Conservation (phyloP, 768 basidiomycete genomes). For the Pulveroboletus sp. region DNA sequence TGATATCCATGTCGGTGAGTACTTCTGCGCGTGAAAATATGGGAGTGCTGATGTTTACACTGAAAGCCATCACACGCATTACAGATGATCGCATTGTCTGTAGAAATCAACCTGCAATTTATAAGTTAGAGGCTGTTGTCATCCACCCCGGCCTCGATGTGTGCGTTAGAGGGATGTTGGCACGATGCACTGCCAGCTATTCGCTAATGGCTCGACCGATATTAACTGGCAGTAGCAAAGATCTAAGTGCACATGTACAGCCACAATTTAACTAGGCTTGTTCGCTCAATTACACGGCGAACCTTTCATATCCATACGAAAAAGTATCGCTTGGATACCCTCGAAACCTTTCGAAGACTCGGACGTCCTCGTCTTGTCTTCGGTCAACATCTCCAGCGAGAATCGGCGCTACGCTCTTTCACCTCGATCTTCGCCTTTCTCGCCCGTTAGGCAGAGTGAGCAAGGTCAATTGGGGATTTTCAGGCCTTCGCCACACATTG, state of each 20-base stretch:
- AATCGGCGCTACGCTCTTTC: constrained; percentile 19
- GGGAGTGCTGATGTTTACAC: too few species aligned
- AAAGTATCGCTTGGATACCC: constrained; percentile 24
- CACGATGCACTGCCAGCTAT: too few species aligned
- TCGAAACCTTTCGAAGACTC: constrained; percentile 23
- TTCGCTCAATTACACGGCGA: constrained; percentile 7
- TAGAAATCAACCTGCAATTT: too few species aligned
- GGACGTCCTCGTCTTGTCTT: constrained; percentile 27
- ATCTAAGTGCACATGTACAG: neutral
- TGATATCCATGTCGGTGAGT: too few species aligned
- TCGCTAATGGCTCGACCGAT: too few species aligned
- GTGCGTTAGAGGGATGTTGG: too few species aligned
- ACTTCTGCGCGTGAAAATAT: too few species aligned
- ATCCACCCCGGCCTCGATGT: too few species aligned
- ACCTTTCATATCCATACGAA: constrained; percentile 19
- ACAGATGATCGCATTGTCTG: too few species aligned
- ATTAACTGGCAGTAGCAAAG: too few species aligned
- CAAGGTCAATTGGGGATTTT: constrained; percentile 22
- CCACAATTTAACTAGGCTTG: neutral
- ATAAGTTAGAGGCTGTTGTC: too few species aligned
- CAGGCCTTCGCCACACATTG: constrained; percentile 21
- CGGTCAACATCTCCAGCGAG: constrained; percentile 17
- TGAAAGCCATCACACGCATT: too few species aligned
- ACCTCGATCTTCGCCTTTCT: constrained; percentile 27
- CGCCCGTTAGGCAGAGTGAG: constrained; percentile 17